A percentile compares a stretch with the other conserved stretches of the same genome.
phyloP scores from a whole-genome alignment of 2,329 filamentous ascomycete genomes.

The Chrysoporthe deuterocubensis region DNA sequence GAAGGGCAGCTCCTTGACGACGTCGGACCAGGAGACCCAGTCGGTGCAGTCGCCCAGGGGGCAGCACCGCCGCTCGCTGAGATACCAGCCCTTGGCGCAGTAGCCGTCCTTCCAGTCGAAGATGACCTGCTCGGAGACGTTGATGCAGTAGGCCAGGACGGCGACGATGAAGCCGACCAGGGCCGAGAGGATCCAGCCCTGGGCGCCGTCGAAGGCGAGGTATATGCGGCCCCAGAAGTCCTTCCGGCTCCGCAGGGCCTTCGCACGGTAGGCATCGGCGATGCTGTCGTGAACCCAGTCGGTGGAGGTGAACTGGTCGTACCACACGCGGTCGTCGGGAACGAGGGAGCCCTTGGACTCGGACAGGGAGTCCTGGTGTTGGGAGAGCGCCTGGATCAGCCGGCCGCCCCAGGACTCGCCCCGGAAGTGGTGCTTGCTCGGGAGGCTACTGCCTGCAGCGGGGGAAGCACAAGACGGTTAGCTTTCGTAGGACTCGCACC shows the following conservation, averaged over 20 bases:
- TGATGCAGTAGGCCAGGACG: constrained; percentile 83
- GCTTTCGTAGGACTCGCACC: neutral
- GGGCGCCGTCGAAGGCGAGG: constrained; percentile 80
- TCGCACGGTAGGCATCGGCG: constrained; percentile 87
- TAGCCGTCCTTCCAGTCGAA: constrained; percentile 94
- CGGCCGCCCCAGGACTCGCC: constrained; percentile 64
- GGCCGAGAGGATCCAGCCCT: constrained; percentile 93
- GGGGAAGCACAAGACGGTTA: neutral
- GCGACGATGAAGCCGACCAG: constrained; percentile 87
- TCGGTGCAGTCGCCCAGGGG: constrained; percentile 60
- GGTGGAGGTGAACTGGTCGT: constrained; percentile 96
- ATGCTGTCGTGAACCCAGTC: constrained; percentile 99
- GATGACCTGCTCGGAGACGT: constrained; percentile 81
- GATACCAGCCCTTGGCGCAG: constrained; percentile 72
- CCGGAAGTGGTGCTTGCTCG: constrained; percentile 57
- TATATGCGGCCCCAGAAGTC: constrained; percentile 81
- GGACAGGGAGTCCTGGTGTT: constrained; percentile 59
- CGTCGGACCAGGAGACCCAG: constrained; percentile 61
- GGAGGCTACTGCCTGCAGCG: constrained; percentile 42
- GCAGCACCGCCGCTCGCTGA: constrained; percentile 69
- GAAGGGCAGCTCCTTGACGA: constrained; percentile 49
- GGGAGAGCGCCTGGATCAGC: constrained; percentile 64
- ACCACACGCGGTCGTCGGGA: constrained; percentile 91
- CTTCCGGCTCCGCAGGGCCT: constrained; percentile 78
- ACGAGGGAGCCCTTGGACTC: constrained; percentile 70